Evolutionary conservation across 1,284 basidiomycete species (phyloP).

Genomic region (Fomitopsis betulina): DNA sequence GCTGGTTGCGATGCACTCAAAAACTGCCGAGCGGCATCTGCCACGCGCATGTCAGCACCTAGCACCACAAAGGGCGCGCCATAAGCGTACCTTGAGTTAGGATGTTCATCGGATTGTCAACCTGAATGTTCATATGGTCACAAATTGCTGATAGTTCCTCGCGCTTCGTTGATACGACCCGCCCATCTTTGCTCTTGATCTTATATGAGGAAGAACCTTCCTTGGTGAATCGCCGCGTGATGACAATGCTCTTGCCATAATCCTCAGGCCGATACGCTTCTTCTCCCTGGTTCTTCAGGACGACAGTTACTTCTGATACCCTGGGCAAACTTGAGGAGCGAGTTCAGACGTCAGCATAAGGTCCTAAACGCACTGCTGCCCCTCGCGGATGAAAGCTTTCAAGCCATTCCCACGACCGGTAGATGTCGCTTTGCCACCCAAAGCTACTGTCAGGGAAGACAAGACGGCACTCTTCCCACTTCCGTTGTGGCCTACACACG

Average conservation of each 20-base stretch:
- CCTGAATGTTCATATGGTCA: conserved; percentile 94
- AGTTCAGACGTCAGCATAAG: background rate
- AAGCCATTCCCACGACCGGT: conserved; percentile 88
- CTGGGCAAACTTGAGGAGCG: conserved; percentile 30
- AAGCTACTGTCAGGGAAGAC: conserved; percentile 88
- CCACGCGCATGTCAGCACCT: conserved; percentile 31
- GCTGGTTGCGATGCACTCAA: conserved; percentile 76
- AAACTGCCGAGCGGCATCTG: conserved; percentile 58
- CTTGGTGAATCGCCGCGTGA: conserved; percentile 79
- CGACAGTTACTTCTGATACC: conserved; percentile 73
- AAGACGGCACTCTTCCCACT: conserved; percentile 95
- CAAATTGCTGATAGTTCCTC: conserved; percentile 85
- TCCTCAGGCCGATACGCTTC: conserved; percentile 84
- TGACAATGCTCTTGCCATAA: conserved; percentile 82
- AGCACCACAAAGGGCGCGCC: background rate
- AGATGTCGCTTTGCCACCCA: conserved; percentile 87
- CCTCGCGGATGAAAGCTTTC: conserved; percentile 87
- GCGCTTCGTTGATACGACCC: conserved; percentile 72
- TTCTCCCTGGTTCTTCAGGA: conserved; percentile 83
- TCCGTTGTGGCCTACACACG: conserved; percentile 64
- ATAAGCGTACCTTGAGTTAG: conserved; percentile 73
- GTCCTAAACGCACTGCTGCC: conserved; percentile 56
- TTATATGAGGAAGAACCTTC: conserved; percentile 81
- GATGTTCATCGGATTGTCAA: conserved; percentile 96
- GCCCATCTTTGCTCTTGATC: conserved; percentile 71